Evolutionary conservation across 2,329 filamentous ascomycete species (phyloP), one percentile per base, ranked within the genome.

Genomic region (Magnaporthiopsis incrustans): DNA sequence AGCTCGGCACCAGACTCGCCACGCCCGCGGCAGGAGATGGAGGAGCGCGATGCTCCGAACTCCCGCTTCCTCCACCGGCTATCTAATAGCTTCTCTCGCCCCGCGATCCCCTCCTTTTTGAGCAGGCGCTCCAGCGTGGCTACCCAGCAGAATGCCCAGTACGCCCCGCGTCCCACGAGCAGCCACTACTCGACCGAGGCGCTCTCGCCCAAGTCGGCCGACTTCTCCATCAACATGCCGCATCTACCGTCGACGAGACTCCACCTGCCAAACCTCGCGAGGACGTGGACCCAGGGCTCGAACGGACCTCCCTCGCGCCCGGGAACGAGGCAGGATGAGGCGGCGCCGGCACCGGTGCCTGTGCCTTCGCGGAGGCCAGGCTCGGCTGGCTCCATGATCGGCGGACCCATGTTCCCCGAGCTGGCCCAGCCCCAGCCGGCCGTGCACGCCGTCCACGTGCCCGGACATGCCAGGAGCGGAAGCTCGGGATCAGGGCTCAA

Each of bases 191-290:
- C 60, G 30, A 65, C 63, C 60, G 68, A 67, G 50, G 65, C 67
- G 22, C 65, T 68, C 59, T 80, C 77, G 26, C 80, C 81, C 44
- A 85, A 85, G 69, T 78, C 79, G 1, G 79, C 81, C 2, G 73
- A 74, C 3, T 76, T 79, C 61, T 70, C 73, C 25, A 69, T 79
- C 4, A 72, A 73, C 4, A 68, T 76, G 63, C 73, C 75, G n/a
- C 70, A 72, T 35, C 67, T 81, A 30, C 76, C 79, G 14, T 76
- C 76, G 35, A 77, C 77, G 32, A 73, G 77, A 61, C 68, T 81
- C 32, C 72, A 77, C 63, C 70, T 81, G 32, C 78, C 79, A 1
- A 74, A 76, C 62, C 72, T 81, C 18, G 72, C 70, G 63, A 74
- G 76, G 64, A 75, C 75, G 1, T 76, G 76, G 73, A 76, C 76